phyloP scores from a whole-genome alignment of 2,329 filamentous ascomycete genomes.

The Penicillium sclerotigenum region DNA sequence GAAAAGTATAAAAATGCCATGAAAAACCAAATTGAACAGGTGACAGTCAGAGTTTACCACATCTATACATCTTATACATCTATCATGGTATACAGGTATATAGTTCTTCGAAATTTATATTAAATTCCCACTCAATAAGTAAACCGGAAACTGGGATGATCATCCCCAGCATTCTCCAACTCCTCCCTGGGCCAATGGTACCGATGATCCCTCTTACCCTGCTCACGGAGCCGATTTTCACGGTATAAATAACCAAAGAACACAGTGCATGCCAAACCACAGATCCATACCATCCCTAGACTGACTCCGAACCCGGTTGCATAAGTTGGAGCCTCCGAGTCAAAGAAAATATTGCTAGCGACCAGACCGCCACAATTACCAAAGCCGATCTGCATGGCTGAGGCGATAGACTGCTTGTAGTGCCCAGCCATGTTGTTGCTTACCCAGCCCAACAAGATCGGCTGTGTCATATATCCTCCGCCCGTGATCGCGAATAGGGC shows the following conservation, averaged over 20 bases:
- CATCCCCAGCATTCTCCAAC: conserved; percentile 39
- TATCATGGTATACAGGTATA: not conserved
- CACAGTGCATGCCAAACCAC: conserved; percentile 28
- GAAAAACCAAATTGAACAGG: not conserved
- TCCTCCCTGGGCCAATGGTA: conserved; percentile 35
- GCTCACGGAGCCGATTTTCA: conserved; percentile 38
- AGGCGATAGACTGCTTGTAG: conserved; percentile 55
- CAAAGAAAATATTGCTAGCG: conserved; percentile 35
- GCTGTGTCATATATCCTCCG: conserved; percentile 55
- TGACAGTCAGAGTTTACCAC: not conserved
- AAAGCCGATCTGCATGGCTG: conserved; percentile 50
- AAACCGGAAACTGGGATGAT: conserved; percentile 40
- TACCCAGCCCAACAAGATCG: conserved; percentile 56
- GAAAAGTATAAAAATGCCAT: not conserved
- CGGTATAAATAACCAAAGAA: conserved; percentile 34
- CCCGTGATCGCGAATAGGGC: conserved; percentile 55
- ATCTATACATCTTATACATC: not conserved
- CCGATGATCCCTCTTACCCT: conserved; percentile 37
- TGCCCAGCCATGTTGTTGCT: conserved; percentile 57
- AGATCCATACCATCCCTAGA: conserved; percentile 36
- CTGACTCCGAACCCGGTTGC: conserved; percentile 28
- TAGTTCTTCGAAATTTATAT: not conserved
- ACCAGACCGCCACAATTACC: conserved; percentile 37
- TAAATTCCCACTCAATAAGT: conserved; percentile 24
- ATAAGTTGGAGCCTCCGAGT: conserved; percentile 29